Evolutionary conservation across 768 basidiomycete genomes (phyloP).

Genomic region (Calocera viscosa): DNA sequence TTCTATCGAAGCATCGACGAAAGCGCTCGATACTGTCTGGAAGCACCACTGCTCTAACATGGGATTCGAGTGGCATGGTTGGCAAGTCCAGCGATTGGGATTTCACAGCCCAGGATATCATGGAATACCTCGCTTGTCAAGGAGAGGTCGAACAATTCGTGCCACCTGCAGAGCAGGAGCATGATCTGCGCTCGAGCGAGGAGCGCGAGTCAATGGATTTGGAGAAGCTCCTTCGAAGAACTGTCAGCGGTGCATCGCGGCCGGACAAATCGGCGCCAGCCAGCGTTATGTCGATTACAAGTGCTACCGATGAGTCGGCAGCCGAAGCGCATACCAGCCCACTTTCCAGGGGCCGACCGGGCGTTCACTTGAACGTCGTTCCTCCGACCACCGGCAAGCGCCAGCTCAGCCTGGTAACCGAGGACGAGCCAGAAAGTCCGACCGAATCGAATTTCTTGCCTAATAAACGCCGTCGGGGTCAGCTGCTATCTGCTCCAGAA

Average conservation of each 20-base stretch:
- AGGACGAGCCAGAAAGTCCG: not conserved
- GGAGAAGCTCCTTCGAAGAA: not conserved
- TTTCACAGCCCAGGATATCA: constrained; percentile 2
- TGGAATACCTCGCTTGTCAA: not conserved
- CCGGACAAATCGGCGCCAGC: not conserved
- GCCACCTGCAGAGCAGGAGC: not conserved
- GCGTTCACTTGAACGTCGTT: not conserved
- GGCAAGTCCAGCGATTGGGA: constrained; percentile 3
- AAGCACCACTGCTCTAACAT: not conserved
- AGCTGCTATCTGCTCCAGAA: not conserved
- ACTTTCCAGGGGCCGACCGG: not conserved
- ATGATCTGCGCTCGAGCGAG: not conserved
- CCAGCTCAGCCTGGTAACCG: not conserved
- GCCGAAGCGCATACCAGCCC: not conserved
- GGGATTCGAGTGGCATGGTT: not conserved
- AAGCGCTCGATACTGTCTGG: not conserved
- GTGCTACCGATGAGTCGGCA: not conserved
- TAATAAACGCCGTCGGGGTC: not conserved
- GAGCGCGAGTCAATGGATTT: not conserved
- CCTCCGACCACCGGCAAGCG: not conserved
- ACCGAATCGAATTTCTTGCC: not conserved
- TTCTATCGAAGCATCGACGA: not conserved
- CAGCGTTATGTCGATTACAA: not conserved
- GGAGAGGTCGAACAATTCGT: not conserved
- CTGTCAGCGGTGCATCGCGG: not conserved